Base-by-base conservation (phyloP, 2,329 filamentous ascomycete genomes). In the Fusarium anthophilum region DNA sequence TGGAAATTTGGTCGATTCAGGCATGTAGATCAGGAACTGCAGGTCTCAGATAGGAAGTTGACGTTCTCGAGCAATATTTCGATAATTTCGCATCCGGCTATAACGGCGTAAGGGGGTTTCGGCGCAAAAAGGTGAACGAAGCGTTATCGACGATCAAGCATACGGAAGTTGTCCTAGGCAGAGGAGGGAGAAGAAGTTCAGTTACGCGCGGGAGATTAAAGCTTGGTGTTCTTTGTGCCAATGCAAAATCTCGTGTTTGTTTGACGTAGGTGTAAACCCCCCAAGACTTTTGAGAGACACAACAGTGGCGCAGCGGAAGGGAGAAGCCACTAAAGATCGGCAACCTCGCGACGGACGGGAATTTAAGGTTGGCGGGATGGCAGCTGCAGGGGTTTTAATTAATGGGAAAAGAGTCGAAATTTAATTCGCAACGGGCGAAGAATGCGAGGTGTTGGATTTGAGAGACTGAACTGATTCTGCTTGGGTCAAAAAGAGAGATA, bases 191-290 rank as follows among this genome's bases (percentile, higher is more conserved):
- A 37, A 64, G 55, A 50, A 44, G 48, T n/a, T 30, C 53, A 50
- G 69, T 30, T 59, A 39, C 55, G 28, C 51, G 45, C 55, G 45
- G 43, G 56, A 57, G 53, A 75, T 70, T 56, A 55, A 54, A 53
- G 50, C 72, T 75, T 70, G 61, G 69, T 67, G 50, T 63, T 75
- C 65, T 60, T 70, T 65, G 69, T 75, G 69, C 69, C 58, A 75
- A 73, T 75, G 54, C 58, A 70, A 60, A 75, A 75, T 75, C 61
- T 75, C 72, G 72, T 75, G 69, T 74, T 70, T 63, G 48, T 48
- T 74, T 75, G 69, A 70, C 64, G 72, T 70, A 67, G 58, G 72
- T 74, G 72, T 66, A 63, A 74, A 67, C 71, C 54, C 58, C 60
- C 58, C 24, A 50, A 38, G 24, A 58, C 41, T 58, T 54, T 51